Evolutionary conservation across 352 stramenopile species (phyloP).

Genomic region (Phytophthora sojae): DNA sequence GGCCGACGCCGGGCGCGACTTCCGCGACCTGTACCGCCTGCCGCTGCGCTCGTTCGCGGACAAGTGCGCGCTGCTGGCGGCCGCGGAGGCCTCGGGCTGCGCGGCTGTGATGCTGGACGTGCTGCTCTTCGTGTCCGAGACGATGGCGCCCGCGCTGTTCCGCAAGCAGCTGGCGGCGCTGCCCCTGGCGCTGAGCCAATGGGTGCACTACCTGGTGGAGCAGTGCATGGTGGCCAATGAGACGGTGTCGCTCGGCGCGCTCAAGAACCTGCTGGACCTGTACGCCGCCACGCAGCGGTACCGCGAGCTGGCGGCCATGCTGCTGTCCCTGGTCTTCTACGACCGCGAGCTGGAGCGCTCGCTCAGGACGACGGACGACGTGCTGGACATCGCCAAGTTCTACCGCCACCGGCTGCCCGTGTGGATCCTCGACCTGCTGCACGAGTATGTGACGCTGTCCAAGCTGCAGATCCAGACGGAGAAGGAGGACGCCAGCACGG

Average conservation of each 20-base stretch:
- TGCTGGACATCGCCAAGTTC: constrained; percentile 54
- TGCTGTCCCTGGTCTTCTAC: constrained; percentile 64
- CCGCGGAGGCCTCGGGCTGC: constrained; percentile 61
- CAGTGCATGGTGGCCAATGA: constrained; percentile 61
- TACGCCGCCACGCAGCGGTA: constrained; percentile 59
- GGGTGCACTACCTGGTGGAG: constrained; percentile 73
- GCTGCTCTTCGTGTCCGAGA: constrained; percentile 81
- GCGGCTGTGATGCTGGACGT: constrained; percentile 73
- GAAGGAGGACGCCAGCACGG: constrained; percentile 46
- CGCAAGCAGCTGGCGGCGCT: constrained; percentile 50
- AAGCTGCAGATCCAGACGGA: constrained; percentile 71
- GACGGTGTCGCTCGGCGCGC: constrained; percentile 51
- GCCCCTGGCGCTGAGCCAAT: constrained; percentile 61
- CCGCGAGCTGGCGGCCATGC: constrained; percentile 61
- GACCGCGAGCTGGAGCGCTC: constrained; percentile 41
- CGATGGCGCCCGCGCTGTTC: constrained; percentile 67
- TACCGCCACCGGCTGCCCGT: constrained; percentile 58
- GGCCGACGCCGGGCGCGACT: constrained; percentile 37
- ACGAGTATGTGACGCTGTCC: constrained; percentile 62
- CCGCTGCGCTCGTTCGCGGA: constrained; percentile 42
- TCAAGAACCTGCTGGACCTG: constrained; percentile 53
- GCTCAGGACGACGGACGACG: constrained; percentile 54
- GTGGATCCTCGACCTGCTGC: constrained; percentile 67
- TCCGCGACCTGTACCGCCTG: constrained; percentile 63
- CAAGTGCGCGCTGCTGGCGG: constrained; percentile 60